These are phyloP conservation scores for Mycosphaerelloides madeirae DNA, from an alignment of 2,329 filamentous ascomycete species.

Conservation along the genomic window DNA sequence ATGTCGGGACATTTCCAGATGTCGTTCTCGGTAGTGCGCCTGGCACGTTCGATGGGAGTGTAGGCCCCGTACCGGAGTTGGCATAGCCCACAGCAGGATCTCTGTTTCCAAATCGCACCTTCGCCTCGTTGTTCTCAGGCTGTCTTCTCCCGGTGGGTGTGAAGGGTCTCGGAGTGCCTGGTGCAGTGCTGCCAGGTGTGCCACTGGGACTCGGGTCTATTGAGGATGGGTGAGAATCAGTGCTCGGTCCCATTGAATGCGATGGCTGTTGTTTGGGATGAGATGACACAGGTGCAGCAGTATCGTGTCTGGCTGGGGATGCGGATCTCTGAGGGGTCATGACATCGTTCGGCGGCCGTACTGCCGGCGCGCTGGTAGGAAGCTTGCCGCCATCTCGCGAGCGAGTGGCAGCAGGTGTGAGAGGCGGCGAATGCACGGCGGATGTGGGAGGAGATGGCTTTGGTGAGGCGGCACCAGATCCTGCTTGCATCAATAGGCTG, in stretches of 20 bases:
- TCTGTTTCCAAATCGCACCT: conserved; percentile 77
- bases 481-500: conserved; percentile 41
- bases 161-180: conserved; percentile 56
- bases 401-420: conserved; percentile 77
- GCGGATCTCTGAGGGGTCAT: conserved; percentile 59
- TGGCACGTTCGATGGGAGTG: conserved; percentile 21
- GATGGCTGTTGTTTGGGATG: conserved; percentile 48
- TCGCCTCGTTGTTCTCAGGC: conserved; percentile 58
- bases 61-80: conserved; percentile 38
- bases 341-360: conserved; percentile 44
- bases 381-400: conserved; percentile 48
- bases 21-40: conserved; percentile 42
- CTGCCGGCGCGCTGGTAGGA: conserved; percentile 25
- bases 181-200: conserved; percentile 46
- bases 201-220: conserved; percentile 61
- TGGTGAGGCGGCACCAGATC: conserved; percentile 49
- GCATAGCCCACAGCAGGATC: conserved; percentile 57
- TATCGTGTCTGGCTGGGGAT: conserved; percentile 30
- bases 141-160: conserved; percentile 59
- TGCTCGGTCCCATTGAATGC: conserved; percentile 54
- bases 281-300: conserved; percentile 35
- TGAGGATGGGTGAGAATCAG: conserved; percentile 51
- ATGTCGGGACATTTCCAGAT: conserved; percentile 10
- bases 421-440: conserved; percentile 77
- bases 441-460: conserved; percentile 62